phyloP scores from a whole-genome alignment of 352 stramenopile genomes.

The Phytopythium ostracodes region DNA sequence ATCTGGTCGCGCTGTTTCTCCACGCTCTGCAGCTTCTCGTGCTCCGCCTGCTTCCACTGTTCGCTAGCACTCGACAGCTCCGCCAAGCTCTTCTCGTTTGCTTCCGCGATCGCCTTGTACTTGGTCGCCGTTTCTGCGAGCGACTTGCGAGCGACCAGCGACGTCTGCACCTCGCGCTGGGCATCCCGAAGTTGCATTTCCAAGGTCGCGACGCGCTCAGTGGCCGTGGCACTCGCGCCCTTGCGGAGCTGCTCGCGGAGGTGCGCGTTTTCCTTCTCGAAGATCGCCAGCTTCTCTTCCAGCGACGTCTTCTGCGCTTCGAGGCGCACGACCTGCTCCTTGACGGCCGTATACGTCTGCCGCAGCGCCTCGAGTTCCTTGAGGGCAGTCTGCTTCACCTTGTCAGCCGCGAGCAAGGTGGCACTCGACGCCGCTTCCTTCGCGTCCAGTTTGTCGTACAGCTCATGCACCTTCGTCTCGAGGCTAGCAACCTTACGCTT shows the following conservation, averaged over 20 bases:
- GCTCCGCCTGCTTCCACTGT: constrained; percentile 52
- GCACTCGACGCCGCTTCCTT: constrained; percentile 47
- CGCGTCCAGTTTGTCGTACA: constrained; percentile 58
- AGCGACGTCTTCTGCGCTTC: constrained; percentile 49
- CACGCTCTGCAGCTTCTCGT: constrained; percentile 41
- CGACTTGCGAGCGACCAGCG: constrained; percentile 52
- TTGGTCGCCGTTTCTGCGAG: constrained; percentile 56
- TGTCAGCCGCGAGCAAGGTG: constrained; percentile 39
- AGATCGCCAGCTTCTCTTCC: constrained; percentile 33
- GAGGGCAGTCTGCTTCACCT: constrained; percentile 54
- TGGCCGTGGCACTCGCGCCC: constrained; percentile 46
- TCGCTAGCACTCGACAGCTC: constrained; percentile 61
- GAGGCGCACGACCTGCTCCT: constrained; percentile 42
- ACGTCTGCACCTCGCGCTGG: constrained; percentile 54
- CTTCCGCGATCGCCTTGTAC: constrained; percentile 76
- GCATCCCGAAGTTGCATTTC: constrained; percentile 60
- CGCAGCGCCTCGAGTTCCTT: constrained; percentile 36
- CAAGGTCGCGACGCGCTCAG: constrained; percentile 54
- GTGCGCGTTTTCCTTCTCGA: constrained; percentile 58
- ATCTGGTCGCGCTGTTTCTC: constrained; percentile 35
- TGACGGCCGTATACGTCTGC: constrained; percentile 25
- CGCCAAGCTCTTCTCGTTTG: constrained; percentile 61
- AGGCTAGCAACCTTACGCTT: constrained; percentile 39
- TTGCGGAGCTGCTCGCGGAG: constrained; percentile 61
- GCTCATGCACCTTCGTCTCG: constrained; percentile 54